phyloP scores from a whole-genome alignment of 805 yeast species.

The Ogataea zsoltii region DNA sequence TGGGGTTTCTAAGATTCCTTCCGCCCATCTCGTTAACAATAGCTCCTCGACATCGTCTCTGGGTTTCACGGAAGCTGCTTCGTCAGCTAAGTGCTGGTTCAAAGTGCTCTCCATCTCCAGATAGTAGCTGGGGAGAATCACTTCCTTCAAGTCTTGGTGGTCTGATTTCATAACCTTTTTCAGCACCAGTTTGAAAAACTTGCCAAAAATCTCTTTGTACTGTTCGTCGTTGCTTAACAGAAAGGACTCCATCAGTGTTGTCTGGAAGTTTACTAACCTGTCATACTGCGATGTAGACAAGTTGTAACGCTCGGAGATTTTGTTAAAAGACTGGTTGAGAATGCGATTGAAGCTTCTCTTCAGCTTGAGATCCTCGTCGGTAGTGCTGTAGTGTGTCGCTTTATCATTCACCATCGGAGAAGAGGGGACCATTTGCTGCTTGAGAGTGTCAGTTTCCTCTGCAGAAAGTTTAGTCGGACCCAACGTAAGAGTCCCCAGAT shows the following conservation, averaged over 20 bases:
- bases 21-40: conserved; percentile 52
- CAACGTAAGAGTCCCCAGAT: conserved; percentile 15
- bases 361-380: conserved; percentile 16
- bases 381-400: conserved; percentile 7
- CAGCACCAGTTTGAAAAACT: conserved; percentile 31
- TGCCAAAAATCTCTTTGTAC: conserved; percentile 31
- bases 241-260: conserved; percentile 33
- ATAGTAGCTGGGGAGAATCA: conserved; percentile 28
- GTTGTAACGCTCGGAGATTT: conserved; percentile 49
- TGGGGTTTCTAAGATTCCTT: conserved; percentile 31
- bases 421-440: conserved; percentile 14
- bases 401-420: conserved; percentile 19
- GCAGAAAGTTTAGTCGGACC: conserved; percentile 1
- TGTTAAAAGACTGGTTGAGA: conserved; percentile 43
- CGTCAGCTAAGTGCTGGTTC: conserved; percentile 7
- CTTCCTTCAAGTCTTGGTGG: conserved; percentile 26
- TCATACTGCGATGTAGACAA: conserved; percentile 57
- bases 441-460: conserved; percentile 10
- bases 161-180: conserved; percentile 35
- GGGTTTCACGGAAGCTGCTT: conserved; percentile 5
- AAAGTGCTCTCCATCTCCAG: conserved; percentile 25
- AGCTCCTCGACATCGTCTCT: conserved; percentile 44
- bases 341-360: conserved; percentile 36
- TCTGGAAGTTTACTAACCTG: conserved; percentile 40
- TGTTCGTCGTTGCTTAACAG: conserved; percentile 28